Base-by-base conservation (phyloP, 257 asterid genomes). In the Catharanthus roseus region DNA sequence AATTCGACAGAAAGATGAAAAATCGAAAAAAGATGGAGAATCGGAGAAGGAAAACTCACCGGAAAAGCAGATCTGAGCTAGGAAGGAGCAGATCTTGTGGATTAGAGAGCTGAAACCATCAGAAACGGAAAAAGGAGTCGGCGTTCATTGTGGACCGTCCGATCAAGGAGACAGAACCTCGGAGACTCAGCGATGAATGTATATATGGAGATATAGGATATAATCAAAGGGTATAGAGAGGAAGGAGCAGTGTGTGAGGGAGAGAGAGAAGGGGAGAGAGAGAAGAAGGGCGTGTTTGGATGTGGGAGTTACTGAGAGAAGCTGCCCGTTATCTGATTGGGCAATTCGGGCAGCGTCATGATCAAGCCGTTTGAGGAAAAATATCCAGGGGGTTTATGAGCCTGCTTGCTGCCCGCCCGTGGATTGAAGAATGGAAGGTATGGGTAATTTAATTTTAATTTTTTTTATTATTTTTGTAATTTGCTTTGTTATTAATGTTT, bases 81-180 rank as follows among this genome's bases (percentile, higher is more conserved):
- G 75, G 82, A 74, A 69, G 29, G 78, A 70, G 64, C 34, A 77
- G 81, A 83, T 82, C 82, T 78, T 82, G 55, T 13, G 72, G 28
- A 42, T 77, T 33, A 2, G 33, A 51, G 72, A 69, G 74, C 84
- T 72, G 80, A 72, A 75, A 76, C 66, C 63, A 41, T 67, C 75
- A 69, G 77, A 75, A 77, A 75, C 21, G 13, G 83, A 74, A 79
- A 74, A 68, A 69, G 62, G 79, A 71, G 62, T 77, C 72, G 51
- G 75, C 73, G 75, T 73, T 76, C 88, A 80, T 77, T 81, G 56
- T 71, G 71, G 79, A 71, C 88, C 92, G 90, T 87, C 69, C 58
- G 87, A 87, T 83, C 84, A 74, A 82, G 84, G 69, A n/a, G 69
- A 76, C 75, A 66, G 68, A 81, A 42, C 73, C 54, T 68, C 54